Evolutionary conservation across 129 eudicot species (phyloP), one percentile per base, ranked within the genome.

Genomic region (Escallonia herrerae): DNA sequence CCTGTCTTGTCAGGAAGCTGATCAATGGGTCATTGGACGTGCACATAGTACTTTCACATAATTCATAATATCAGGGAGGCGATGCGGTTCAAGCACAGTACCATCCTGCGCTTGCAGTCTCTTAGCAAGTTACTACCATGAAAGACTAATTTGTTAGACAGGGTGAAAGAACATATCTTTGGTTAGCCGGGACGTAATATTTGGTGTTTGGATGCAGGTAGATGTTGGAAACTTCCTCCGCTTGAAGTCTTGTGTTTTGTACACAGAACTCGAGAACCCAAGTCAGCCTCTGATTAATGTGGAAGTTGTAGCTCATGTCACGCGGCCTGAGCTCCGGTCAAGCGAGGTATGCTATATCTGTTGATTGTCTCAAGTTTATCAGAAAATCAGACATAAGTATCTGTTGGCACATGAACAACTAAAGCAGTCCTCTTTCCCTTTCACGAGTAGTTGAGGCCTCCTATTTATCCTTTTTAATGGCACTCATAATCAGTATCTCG

Each of bases 231-330:
- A 88, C 63, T 93, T 88, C 63, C 83, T 93, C 64, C 96, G 96
- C 49, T 71, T 93, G 71, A 93, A 93, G 72, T 88, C 98, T 2
- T 87, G 95, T 71, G 91, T 93, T 64, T 63, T 93, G 84, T 93
- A 59, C 71, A 93, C 96, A 5, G 91, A 93, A 77, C 96, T 88
- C 43, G 95, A 85, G 72, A 69, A 85, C 74, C 91, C 87, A 5
- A 46, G 62, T 13, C 67, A 64, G 61, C 98, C 98, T 11, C 71
- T 88, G 54, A 88, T 93, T 38, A 93, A 93, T 53, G 89, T 88
- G 54, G 98, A 93, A 82, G 98, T 93, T 42, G 96, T 88, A 15
- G 98, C 98, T 70, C 98, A 88, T 79, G 98, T 93, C 67, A 88
- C 86, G 22, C 78, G 95, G 38, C 98, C 98, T 11, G 98, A 93